Conservation (phyloP, 1,139 yeast genomes). For the Hansenula anomala region DNA sequence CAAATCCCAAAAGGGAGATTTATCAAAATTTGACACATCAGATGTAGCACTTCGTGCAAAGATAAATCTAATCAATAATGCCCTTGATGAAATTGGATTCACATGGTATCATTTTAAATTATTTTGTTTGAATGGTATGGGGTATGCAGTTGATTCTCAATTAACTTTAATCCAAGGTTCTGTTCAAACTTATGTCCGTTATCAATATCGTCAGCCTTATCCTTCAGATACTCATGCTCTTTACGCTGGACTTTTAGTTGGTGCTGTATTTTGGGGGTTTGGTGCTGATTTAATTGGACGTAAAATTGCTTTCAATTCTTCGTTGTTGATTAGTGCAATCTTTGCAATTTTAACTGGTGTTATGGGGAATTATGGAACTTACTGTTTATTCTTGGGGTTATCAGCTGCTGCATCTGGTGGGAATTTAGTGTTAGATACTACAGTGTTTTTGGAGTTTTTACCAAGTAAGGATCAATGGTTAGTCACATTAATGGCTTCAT, state of each 20-base stretch:
- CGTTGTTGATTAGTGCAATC: conserved; percentile 39
- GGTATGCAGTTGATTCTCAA: conserved; percentile 61
- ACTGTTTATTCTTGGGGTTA: conserved; percentile 36
- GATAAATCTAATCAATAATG: conserved; percentile 35
- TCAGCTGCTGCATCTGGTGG: conserved; percentile 47
- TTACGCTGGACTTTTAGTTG: conserved; percentile 41
- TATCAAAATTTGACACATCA: conserved; percentile 4
- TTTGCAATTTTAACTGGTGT: conserved; percentile 46
- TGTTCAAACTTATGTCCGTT: conserved; percentile 36
- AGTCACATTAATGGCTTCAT: conserved; percentile 44
- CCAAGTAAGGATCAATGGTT: conserved; percentile 45
- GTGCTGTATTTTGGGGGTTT: conserved; percentile 48
- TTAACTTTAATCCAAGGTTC: conserved; percentile 43
- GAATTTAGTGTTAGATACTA: conserved; percentile 44
- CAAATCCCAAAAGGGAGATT: conserved; percentile 7
- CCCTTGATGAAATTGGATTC: conserved; percentile 47
- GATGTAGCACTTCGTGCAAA: conserved; percentile 18
- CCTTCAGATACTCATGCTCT: conserved; percentile 30
- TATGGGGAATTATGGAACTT: conserved; percentile 35
- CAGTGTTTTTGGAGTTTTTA: conserved; percentile 44
- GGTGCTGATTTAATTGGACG: conserved; percentile 52
- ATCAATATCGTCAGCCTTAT: conserved; percentile 32
- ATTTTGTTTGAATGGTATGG: conserved; percentile 52
- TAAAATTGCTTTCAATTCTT: conserved; percentile 42
- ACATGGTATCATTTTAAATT: conserved; percentile 43